Evolutionary conservation across 2,329 filamentous ascomycete species (phyloP), one percentile per base, ranked within the genome.

Genomic region (Xylaria sp.): DNA sequence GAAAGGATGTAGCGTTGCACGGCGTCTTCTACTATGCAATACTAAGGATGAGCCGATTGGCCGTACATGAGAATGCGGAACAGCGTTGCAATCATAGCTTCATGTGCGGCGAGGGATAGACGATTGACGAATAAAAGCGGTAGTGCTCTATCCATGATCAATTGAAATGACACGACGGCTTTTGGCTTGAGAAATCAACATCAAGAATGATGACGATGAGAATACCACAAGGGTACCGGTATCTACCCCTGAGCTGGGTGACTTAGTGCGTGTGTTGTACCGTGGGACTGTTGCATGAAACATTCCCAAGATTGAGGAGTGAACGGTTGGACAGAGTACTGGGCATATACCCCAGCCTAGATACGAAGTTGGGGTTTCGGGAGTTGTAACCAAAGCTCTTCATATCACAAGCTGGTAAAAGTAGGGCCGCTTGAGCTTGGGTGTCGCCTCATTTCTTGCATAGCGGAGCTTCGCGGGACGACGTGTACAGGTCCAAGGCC

Each of bases 71-170:
- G 32, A 48, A 62, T 59, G 60, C 66, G 48, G 60, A 64, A 71
- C 55, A 57, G 58, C 54, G 67, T 67, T 62, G 27, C 64, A 71
- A 70, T 64, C 62, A 65, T 70, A 63, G 68, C 69, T 71, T 71
- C 62, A 64, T 70, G 68, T 57, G 24, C 50, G 61, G 66, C 32
- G 7, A 57, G n/a, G 51, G 45, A 27, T 63, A 42, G 34, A 27
- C 53, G 58, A 61, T 62, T 62, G 61, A 60, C 39, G 60, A 63
- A 55, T 36, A 56, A 5, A 3, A 45, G 57, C 21, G 21, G 54
- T 51, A 57, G 61, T 47, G 34, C 39, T 54, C 60, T 63, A 63
- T 64, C 56, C 64, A 62, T 69, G 69, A 67, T 69, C 64, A 71
- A 69, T 64, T 50, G 56, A 53, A 65, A 68, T 66, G 59, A 64